A percentile compares a stretch with the other conserved stretches of the same genome.
phyloP scores from a whole-genome alignment of 2,329 filamentous ascomycete species.

The Pestalotiopsis sp. region DNA sequence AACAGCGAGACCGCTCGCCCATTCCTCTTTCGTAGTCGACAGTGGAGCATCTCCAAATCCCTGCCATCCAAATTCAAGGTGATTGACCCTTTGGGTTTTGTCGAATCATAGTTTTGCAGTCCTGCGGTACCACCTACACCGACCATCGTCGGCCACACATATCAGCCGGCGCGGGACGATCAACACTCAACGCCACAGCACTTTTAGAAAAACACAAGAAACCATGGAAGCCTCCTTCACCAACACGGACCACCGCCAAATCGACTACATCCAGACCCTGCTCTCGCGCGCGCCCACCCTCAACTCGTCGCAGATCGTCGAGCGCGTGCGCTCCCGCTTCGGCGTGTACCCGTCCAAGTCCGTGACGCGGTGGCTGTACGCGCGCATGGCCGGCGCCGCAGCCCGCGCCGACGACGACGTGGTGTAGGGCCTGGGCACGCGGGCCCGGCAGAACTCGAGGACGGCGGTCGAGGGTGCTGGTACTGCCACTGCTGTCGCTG shows the following conservation, averaged over 20 bases:
- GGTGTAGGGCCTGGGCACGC: not conserved
- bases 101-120: not conserved
- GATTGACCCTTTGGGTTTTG: not conserved
- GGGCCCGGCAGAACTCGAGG: not conserved
- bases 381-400: not conserved
- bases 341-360: not conserved
- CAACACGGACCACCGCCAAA: not conserved
- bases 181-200: no score
- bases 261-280: slow-evolving; percentile 1
- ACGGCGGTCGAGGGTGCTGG: not conserved
- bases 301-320: not conserved
- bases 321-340: not conserved
- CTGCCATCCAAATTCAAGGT: not conserved
- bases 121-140: not conserved
- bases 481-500: not conserved
- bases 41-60: not conserved
- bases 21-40: not conserved
- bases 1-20: not conserved
- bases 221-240: not conserved
- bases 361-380: not conserved
- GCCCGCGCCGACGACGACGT: not conserved
- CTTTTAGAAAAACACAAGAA: no score
- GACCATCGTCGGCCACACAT: no score
- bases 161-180: no score
- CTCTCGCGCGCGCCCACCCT: not conserved